These are phyloP conservation scores for Acacia melanoxylon DNA, from an alignment of 306 rosid species.

Conservation along the genomic window DNA sequence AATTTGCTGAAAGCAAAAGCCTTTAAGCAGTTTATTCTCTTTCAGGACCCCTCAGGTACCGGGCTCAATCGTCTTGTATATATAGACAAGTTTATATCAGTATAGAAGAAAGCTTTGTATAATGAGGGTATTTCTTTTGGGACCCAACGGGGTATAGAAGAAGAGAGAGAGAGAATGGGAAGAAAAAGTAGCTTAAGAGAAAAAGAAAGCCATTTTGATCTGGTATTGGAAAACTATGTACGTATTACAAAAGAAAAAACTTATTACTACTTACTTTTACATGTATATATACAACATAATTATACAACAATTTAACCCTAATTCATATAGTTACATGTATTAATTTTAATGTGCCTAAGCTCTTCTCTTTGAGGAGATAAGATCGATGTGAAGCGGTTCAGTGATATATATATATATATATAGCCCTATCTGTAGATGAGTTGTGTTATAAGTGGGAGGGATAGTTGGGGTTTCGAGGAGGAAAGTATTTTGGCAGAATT, in stretches of 20 bases:
- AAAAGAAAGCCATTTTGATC: not conserved
- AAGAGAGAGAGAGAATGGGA: not conserved
- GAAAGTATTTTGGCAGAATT: not conserved
- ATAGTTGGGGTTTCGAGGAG: not conserved
- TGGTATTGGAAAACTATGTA: not conserved
- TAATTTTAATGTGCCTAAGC: not conserved
- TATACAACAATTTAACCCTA: not conserved
- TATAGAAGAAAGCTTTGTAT: not conserved
- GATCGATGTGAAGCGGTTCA: not conserved
- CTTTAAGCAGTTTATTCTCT: constrained; percentile 39
- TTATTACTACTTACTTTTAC: not conserved
- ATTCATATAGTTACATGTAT: not conserved
- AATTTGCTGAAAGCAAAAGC: not conserved
- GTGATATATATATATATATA: not conserved
- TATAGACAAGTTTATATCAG: not conserved
- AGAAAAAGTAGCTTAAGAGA: not conserved
- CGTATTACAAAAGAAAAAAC: not conserved
- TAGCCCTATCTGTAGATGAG: not conserved
- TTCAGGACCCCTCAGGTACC: not conserved
- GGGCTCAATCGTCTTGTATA: not conserved
- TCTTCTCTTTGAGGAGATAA: not conserved
- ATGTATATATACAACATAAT: not conserved
- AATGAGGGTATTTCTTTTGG: not conserved
- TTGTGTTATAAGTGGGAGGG: not conserved
- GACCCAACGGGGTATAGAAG: not conserved